A percentile compares a stretch with the other conserved stretches of the same genome.
Evolutionary conservation across 257 asterid genomes (phyloP).

Genomic region (Lithospermum erythrorhizon): DNA sequence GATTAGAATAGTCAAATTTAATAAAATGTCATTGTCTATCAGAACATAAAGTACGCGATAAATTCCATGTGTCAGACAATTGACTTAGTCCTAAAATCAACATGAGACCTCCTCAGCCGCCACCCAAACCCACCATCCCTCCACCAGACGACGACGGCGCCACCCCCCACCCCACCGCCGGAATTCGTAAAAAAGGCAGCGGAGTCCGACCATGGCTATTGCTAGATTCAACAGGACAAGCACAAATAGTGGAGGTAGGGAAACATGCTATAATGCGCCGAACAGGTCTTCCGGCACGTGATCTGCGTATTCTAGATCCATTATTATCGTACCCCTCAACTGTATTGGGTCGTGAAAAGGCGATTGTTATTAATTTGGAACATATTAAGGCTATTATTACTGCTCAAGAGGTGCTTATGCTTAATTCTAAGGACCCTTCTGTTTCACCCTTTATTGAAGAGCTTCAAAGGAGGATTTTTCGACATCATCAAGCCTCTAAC

Average conservation of each 20-base stretch:
- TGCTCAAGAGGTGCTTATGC: conserved; percentile 74
- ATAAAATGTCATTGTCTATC: no score
- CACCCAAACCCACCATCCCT: no score
- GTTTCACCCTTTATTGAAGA: conserved; percentile 81
- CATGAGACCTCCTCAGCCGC: no score
- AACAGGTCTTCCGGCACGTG: conserved; percentile 96
- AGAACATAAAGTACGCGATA: no score
- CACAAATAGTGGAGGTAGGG: conserved; percentile 76
- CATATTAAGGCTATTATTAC: conserved; percentile 94
- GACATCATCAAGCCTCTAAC: conserved; percentile 66
- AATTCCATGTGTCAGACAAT: no score
- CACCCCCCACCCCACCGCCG: neutral
- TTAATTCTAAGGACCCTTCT: conserved; percentile 80
- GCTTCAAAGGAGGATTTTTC: conserved; percentile 61
- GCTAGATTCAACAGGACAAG: conserved; percentile 74
- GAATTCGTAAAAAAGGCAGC: conserved; percentile 62
- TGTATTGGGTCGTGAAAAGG: conserved; percentile 85
- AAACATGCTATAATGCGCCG: conserved; percentile 92
- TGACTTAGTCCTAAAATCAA: no score
- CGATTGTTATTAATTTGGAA: conserved; percentile 87
- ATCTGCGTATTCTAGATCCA: conserved; percentile 88
- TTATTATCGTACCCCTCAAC: conserved; percentile 78
- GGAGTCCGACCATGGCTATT: conserved; percentile 86
- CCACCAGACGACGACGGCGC: no score
- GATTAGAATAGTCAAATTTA: no score